These are phyloP conservation scores for Venturia carpophila DNA, from an alignment of 2,329 filamentous ascomycete species.

Conservation along the genomic window DNA sequence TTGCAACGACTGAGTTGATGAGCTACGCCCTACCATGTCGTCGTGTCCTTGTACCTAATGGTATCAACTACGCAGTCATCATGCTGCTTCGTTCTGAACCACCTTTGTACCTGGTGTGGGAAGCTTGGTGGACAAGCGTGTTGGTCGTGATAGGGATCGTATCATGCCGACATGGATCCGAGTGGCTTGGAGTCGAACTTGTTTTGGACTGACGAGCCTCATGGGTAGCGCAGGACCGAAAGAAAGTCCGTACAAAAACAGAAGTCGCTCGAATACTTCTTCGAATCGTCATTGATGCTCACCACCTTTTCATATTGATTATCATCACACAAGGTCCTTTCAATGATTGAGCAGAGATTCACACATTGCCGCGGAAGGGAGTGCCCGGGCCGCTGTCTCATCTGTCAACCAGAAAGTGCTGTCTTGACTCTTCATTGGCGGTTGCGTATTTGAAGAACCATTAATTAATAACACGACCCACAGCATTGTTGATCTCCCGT, in stretches of 20 bases:
- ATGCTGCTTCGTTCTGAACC: neutral
- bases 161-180: neutral
- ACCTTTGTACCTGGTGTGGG: neutral
- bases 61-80: neutral
- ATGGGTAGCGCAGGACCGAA: neutral
- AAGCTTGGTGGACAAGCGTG: neutral
- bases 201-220: neutral
- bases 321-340: neutral
- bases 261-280: neutral
- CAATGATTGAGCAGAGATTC: neutral
- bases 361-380: neutral
- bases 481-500: constrained; percentile 4
- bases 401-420: constrained; percentile 5
- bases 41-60: neutral
- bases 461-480: neutral
- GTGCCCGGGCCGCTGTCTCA: neutral
- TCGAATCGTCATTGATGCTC: neutral
- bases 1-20: neutral
- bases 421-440: neutral
- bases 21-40: neutral
- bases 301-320: neutral
- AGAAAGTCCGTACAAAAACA: neutral
- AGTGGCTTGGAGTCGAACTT: neutral
- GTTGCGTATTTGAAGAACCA: neutral
- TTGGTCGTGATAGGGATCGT: neutral